These are phyloP conservation scores for Venturia asperata DNA, from an alignment of 2,329 filamentous ascomycete species.

Conservation along the genomic window DNA sequence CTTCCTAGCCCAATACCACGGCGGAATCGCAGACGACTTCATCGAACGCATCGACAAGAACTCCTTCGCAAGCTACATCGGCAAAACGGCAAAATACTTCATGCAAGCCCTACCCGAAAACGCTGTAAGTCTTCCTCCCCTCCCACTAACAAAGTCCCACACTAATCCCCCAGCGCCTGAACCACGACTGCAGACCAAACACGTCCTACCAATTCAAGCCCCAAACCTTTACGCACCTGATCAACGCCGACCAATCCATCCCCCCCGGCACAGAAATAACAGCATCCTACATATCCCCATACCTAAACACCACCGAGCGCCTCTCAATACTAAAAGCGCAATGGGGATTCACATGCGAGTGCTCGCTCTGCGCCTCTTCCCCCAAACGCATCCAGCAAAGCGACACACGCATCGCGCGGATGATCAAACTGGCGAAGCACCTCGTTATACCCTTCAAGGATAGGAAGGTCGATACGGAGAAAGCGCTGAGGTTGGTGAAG, in stretches of 20 bases:
- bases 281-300: conserved; percentile 30
- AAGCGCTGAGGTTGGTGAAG: conserved; percentile 34
- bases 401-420: conserved; percentile 31
- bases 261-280: conserved; percentile 37
- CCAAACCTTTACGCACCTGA: conserved; percentile 31
- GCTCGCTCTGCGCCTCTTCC: conserved; percentile 30
- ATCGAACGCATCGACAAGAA: conserved; percentile 19
- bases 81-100: neutral
- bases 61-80: conserved; percentile 14
- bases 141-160: neutral
- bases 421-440: conserved; percentile 28
- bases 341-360: conserved; percentile 38
- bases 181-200: conserved; percentile 39
- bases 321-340: conserved; percentile 27
- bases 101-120: conserved; percentile 16
- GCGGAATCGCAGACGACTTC: conserved; percentile 14
- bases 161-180: conserved; percentile 26
- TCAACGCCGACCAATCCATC: conserved; percentile 34
- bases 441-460: conserved; percentile 31
- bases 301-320: conserved; percentile 29
- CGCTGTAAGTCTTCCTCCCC: neutral
- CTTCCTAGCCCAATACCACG: conserved; percentile 14
- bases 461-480: conserved; percentile 23
- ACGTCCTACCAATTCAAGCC: conserved; percentile 34
- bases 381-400: conserved; percentile 28